Evolutionary conservation across 257 asterid genomes (phyloP), one percentile per base, ranked within the genome.

Genomic region (Dorcoceras hygrometricum): DNA sequence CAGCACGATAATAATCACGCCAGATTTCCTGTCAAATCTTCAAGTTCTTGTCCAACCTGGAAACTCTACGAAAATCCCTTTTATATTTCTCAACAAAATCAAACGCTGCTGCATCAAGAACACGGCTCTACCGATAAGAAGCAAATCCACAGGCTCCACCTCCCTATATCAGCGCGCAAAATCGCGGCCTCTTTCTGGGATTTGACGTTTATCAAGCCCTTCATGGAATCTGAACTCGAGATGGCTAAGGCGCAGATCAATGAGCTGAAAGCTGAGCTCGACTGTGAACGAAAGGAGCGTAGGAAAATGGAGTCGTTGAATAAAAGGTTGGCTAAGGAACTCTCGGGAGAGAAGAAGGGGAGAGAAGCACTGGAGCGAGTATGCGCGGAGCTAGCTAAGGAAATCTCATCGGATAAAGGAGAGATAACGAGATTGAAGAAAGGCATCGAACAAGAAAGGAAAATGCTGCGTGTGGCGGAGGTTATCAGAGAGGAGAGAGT

Each of bases 41-140:
- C 77, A 54, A 6, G 54, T 19, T 58, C 63, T 53, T 67, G 57
- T 75, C 91, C 97, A 62, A 72, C 89, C 73, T 89, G 95, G 95
- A 89, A 91, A 67, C 65, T 91, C 27, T 91, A 91, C 73, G 95
- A 91, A 69, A 91, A 89, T 53, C 96, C 98, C 29, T 91, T 77
- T 59, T 91, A 79, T 51, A 81, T 57, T 27, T 73, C 79, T 32
- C 80, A 60, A 50, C 76, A 77, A 0, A 72, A 62, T 29, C 58
- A 39, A 3, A 63, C 19, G 3, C n/a, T 27, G 12, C 43, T 71
- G 4, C 59, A 76, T 6, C 70, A 50, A 6, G 71, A 67, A n/a
- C 77, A 68, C 16, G 25, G 66, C 23, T 16, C 51, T 12, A 27
- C 29, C 20, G 36, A 71, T 46, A 75, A 63, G 56, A 71, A 71